phyloP scores from a whole-genome alignment of 2,329 filamentous ascomycete genomes.

The Pestalotiopsis fici region DNA sequence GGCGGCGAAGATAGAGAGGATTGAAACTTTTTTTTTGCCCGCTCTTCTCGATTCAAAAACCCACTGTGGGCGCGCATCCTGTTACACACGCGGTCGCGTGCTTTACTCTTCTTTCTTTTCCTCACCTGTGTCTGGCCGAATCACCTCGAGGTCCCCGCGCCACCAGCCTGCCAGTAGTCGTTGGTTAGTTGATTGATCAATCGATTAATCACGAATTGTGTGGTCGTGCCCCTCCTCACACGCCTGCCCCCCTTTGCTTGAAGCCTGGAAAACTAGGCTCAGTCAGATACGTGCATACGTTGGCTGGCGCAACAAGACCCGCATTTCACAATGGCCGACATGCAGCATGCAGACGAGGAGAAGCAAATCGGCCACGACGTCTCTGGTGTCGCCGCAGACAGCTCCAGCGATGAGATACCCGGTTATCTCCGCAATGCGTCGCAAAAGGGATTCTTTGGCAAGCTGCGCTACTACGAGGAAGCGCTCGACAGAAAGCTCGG shows the following conservation, averaged over 20 bases:
- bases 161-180: background rate
- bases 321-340: background rate
- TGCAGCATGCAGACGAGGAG: conserved; percentile 2
- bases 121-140: background rate
- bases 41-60: background rate
- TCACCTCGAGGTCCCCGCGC: background rate
- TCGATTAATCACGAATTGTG: background rate
- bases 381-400: conserved; percentile 6
- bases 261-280: background rate
- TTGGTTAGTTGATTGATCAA: background rate
- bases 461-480: conserved; percentile 41
- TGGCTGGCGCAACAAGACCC: background rate
- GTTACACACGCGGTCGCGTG: background rate
- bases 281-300: too few relatives aligned
- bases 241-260: background rate
- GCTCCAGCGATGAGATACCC: conserved; percentile 15
- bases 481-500: conserved; percentile 29
- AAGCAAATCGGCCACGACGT: background rate
- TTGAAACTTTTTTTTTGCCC: background rate
- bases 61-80: background rate
- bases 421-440: background rate
- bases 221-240: background rate
- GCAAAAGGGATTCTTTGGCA: conserved; percentile 31
- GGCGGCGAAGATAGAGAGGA: background rate
- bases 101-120: background rate